Evolutionary conservation across 2,329 filamentous ascomycete species (phyloP), one percentile per base, ranked within the genome.

Genomic region (Peltaster fructicola): DNA sequence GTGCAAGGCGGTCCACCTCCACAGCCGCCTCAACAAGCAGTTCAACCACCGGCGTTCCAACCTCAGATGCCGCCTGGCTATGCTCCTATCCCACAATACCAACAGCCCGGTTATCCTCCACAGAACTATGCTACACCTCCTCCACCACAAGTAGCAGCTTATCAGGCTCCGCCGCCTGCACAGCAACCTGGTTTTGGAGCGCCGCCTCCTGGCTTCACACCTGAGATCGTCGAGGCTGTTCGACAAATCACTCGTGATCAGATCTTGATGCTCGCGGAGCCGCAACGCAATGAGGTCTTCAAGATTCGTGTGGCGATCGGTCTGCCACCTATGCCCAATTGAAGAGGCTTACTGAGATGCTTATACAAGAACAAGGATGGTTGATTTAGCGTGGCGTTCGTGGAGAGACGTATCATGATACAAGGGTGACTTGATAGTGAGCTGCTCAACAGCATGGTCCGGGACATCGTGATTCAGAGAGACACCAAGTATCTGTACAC

Each of bases 201-300:
- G n/a, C 35, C 30, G 9, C 30, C 30, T 17, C 33, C 27, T 4
- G 18, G 20, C 9, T 29, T n/a, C n/a, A n/a, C n/a, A n/a, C n/a
- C n/a, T n/a, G n/a, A n/a, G 21, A 25, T 10, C 20, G 10, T 9
- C 15, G 18, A 8, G 17, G 19, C 28, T 16, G 14, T 19, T 6
- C 54, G 50, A n/a, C 60, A 61, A 29, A 70, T 93, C 56, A 68
- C 81, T 3, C 75, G 79, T 41, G 65, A 78, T 30, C 69, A 79
- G 29, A 82, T 95, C 38, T 75, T 85, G 45, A 66, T 70, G 3
- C 24, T 45, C 13, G 36, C 38, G 6, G 75, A 80, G 17, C 65
- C 68, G 11, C 74, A 88, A 43, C 64, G 76, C 26, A 66, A 68
- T 32, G 81, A 93, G 50, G 74, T 95, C 27, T 65, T 92, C 56